Conservation (phyloP, 768 basidiomycete species). For the Myochromella boudieri region DNA sequence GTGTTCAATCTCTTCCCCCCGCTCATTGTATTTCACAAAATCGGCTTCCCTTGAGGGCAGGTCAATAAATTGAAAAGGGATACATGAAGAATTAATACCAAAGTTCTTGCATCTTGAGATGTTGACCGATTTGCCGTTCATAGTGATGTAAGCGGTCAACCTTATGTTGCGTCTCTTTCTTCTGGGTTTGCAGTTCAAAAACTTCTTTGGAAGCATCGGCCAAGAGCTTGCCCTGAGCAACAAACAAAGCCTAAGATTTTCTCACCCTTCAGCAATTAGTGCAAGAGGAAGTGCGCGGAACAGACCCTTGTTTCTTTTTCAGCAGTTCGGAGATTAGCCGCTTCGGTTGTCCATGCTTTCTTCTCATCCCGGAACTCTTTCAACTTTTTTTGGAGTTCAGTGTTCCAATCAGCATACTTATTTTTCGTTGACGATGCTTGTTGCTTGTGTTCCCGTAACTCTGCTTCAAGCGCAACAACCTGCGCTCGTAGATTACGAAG, state of each 20-base stretch:
- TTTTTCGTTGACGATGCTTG: slow-evolving; percentile 73
- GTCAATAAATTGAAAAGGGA: neutral
- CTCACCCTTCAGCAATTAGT: slow-evolving; percentile 2
- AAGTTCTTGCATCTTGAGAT: slow-evolving; percentile 70
- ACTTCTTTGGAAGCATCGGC: slow-evolving; percentile 69
- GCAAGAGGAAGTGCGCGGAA: neutral
- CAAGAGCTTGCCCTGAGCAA: slow-evolving; percentile 66
- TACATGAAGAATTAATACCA: slow-evolving; percentile 49
- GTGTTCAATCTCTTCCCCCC: slow-evolving; percentile 54
- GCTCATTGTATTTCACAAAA: slow-evolving; percentile 66
- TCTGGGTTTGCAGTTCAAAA: slow-evolving; percentile 70
- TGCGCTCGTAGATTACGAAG: slow-evolving; percentile 73
- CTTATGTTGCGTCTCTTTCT: slow-evolving; percentile 79
- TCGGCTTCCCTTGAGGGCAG: slow-evolving; percentile 62
- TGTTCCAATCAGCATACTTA: slow-evolving; percentile 84
- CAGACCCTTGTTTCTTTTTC: slow-evolving; percentile 70
- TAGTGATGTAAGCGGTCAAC: slow-evolving; percentile 81
- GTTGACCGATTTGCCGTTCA: slow-evolving; percentile 83
- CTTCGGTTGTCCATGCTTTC: slow-evolving; percentile 71
- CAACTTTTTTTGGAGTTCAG: slow-evolving; percentile 75
- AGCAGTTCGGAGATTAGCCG: slow-evolving; percentile 62
- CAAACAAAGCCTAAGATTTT: slow-evolving; percentile 54
- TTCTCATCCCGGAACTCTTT: slow-evolving; percentile 78
- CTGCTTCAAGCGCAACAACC: slow-evolving; percentile 63
- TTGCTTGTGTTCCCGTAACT: slow-evolving; percentile 70